A percentile compares a stretch with the other conserved stretches of the same genome.
Evolutionary conservation across 306 rosid species (phyloP).

Genomic region (Benincasa hispida): DNA sequence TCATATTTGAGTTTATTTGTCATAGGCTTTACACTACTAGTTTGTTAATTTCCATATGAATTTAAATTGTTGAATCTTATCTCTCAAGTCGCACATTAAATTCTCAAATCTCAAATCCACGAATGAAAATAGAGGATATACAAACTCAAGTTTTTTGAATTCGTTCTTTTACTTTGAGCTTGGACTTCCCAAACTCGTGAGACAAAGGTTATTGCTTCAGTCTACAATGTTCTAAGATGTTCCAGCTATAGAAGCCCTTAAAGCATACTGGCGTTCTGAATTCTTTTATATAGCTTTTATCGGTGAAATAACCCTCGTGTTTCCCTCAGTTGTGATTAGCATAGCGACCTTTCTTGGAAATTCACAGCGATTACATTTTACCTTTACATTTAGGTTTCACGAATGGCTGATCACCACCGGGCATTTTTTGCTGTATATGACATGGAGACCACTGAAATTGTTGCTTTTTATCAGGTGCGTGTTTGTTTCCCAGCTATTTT

Average conservation of each 20-base stretch:
- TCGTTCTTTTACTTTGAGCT: not conserved
- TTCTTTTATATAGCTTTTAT: not conserved
- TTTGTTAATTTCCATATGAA: not conserved
- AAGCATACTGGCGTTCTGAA: not conserved
- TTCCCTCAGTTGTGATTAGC: conserved; percentile 4
- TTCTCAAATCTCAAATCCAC: not conserved
- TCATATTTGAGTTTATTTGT: not conserved
- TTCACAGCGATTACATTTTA: conserved; percentile 10
- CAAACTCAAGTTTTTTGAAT: not conserved
- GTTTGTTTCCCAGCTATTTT: not conserved
- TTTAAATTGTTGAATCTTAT: not conserved
- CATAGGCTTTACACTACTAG: not conserved
- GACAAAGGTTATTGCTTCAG: not conserved
- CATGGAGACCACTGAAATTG: conserved; percentile 95
- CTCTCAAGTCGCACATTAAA: not conserved
- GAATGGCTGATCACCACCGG: conserved; percentile 65
- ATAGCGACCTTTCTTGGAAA: conserved; percentile 13
- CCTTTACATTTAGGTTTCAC: conserved; percentile 45
- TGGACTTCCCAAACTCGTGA: not conserved
- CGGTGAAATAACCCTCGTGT: not conserved
- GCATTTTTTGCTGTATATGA: conserved; percentile 82
- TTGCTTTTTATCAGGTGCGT: conserved; percentile 79
- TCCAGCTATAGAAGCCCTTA: not conserved
- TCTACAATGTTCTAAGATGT: not conserved
- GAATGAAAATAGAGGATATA: not conserved